phyloP scores from a whole-genome alignment of 2,329 filamentous ascomycete species.

The Rugonectria rugulosa region DNA sequence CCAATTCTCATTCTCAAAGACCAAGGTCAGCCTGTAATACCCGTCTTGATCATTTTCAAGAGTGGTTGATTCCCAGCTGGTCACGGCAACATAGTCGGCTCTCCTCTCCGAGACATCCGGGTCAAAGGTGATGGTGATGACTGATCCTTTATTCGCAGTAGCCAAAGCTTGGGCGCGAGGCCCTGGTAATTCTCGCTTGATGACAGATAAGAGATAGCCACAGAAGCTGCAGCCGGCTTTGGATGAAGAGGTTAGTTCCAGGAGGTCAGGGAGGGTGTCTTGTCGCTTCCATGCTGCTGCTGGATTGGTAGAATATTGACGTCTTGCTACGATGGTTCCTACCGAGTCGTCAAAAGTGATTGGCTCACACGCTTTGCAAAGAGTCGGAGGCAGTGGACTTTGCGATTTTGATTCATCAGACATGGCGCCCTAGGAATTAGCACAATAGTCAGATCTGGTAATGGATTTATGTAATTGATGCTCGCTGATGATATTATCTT shows the following conservation, averaged over 20 bases:
- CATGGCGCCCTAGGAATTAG: too few species aligned
- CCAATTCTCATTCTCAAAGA: not conserved
- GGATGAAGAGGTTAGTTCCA: not conserved
- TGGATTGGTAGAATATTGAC: not conserved
- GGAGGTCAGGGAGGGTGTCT: not conserved
- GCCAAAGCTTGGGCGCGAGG: not conserved
- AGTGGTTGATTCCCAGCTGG: not conserved
- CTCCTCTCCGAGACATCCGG: not conserved
- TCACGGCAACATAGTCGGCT: not conserved
- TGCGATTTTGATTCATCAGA: too few species aligned
- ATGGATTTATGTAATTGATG: too few species aligned
- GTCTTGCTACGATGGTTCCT: not conserved
- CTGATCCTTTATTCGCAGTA: not conserved
- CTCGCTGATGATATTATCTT: too few species aligned
- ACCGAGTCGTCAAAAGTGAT: not conserved
- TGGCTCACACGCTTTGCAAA: not conserved
- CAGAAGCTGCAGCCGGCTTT: not conserved
- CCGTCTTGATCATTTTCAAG: not conserved
- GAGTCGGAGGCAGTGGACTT: not conserved
- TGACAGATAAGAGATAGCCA: not conserved
- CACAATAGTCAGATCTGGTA: too few species aligned
- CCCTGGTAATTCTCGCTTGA: not conserved
- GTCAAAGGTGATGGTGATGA: not conserved
- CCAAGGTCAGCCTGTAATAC: not conserved
- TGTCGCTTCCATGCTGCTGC: not conserved